phyloP scores from a whole-genome alignment of 2,329 filamentous ascomycete species.

The Penicillium sp. region DNA sequence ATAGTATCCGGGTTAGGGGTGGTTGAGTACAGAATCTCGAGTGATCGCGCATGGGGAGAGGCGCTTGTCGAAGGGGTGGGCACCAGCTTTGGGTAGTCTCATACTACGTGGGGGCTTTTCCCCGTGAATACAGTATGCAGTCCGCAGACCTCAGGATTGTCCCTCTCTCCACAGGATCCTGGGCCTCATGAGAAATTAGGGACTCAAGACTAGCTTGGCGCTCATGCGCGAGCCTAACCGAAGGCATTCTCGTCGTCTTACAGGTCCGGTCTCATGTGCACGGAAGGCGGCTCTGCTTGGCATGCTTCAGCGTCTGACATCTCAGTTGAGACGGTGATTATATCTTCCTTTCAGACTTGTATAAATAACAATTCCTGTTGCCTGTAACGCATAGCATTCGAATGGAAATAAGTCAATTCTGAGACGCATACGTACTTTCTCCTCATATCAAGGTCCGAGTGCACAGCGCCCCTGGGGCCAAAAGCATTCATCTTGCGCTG shows the following conservation, averaged over 20 bases:
- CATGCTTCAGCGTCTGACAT: slow-evolving; percentile 1
- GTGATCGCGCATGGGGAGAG: not conserved
- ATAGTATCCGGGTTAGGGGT: not conserved
- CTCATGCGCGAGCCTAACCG: not conserved
- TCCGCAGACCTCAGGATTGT: not conserved
- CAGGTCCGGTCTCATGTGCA: not conserved
- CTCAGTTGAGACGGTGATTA: not conserved
- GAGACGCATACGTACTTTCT: not conserved
- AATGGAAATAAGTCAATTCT: not conserved
- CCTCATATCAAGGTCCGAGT: not conserved
- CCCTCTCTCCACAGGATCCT: not conserved
- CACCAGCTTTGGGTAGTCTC: not conserved
- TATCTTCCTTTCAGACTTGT: not conserved
- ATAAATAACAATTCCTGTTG: not conserved
- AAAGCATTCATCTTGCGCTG: not conserved
- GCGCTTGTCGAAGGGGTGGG: not conserved
- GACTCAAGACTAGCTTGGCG: not conserved
- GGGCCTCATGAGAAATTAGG: not conserved
- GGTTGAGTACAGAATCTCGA: not conserved
- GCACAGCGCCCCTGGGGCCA: not conserved
- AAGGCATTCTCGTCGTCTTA: not conserved
- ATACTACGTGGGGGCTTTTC: not conserved
- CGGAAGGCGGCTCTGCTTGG: slow-evolving; percentile 2
- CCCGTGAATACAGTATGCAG: too few relatives aligned
- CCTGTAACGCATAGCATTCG: not conserved